These are phyloP conservation scores for Sordariomycetes sp. DNA, from an alignment of 2,329 filamentous ascomycete species.

Conservation along the genomic window DNA sequence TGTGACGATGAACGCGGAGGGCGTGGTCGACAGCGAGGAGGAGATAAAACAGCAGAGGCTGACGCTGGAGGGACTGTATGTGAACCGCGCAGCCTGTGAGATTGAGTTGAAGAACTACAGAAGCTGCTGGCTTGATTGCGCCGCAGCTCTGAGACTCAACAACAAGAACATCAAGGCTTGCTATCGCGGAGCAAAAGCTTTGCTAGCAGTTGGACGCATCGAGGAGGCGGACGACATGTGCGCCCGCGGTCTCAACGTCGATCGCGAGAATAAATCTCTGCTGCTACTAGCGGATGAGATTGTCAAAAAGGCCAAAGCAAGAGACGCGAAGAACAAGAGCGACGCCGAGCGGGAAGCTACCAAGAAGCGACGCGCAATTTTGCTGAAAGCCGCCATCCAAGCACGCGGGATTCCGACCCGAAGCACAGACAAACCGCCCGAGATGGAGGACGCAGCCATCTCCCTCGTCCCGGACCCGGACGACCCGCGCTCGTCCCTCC, in stretches of 20 bases:
- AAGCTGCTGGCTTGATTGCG: constrained; percentile 77
- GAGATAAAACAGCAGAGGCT: constrained; percentile 50
- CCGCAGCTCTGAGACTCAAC: constrained; percentile 69
- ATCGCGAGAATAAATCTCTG: constrained; percentile 60
- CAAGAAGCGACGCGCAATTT: constrained; percentile 44
- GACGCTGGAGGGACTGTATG: constrained; percentile 67
- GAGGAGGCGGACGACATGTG: constrained; percentile 75
- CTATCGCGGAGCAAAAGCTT: constrained; percentile 73
- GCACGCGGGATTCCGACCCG: constrained; percentile 63
- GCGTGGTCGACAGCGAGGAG: constrained; percentile 34
- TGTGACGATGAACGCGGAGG: constrained; percentile 17
- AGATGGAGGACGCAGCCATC: constrained; percentile 77
- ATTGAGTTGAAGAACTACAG: constrained; percentile 84
- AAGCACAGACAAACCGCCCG: constrained; percentile 62
- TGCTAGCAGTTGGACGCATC: constrained; percentile 70
- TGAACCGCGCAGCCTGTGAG: constrained; percentile 86
- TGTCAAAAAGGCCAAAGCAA: constrained; percentile 40
- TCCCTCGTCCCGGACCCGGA: constrained; percentile 62
- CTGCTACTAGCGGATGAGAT: constrained; percentile 55
- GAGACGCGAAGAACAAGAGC: constrained; percentile 45
- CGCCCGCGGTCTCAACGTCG: constrained; percentile 62
- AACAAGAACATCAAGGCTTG: constrained; percentile 78
- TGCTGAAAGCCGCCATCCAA: constrained; percentile 56
- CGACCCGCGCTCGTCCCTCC: constrained; percentile 62
- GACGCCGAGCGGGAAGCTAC: constrained; percentile 47